A percentile compares a stretch with the other conserved stretches of the same genome.
Conservation (phyloP, 116 monocot genomes). For the Dioscorea cayenensis region DNA sequence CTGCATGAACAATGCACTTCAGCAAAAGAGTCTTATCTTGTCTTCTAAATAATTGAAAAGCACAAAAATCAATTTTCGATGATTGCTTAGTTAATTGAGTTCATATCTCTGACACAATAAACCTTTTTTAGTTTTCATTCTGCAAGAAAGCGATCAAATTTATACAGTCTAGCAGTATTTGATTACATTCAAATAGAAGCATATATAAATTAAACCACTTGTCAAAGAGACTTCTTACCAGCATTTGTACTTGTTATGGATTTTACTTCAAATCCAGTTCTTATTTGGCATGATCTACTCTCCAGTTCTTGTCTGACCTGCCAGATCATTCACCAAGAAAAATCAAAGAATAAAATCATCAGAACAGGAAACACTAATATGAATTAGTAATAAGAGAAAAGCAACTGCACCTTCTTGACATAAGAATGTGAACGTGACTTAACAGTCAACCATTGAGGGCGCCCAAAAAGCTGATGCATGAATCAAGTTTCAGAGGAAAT, state of each 20-base stretch:
- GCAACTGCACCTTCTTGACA: slow-evolving; percentile 52
- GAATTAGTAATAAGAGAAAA: neutral
- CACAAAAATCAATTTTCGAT: no score
- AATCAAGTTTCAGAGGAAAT: neutral
- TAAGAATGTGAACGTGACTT: slow-evolving; percentile 60
- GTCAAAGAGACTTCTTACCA: neutral
- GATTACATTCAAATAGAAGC: no score
- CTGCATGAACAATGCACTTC: slow-evolving; percentile 18
- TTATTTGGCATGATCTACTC: slow-evolving; percentile 63
- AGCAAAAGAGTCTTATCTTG: neutral
- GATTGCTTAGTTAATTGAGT: neutral
- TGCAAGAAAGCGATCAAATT: no score
- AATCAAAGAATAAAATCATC: no score
- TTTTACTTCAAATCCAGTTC: slow-evolving; percentile 47
- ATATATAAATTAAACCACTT: no score
- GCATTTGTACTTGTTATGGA: slow-evolving; percentile 59
- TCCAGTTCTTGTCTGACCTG: slow-evolving; percentile 81
- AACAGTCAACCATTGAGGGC: slow-evolving; percentile 84
- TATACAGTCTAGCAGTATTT: neutral
- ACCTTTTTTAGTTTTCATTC: no score
- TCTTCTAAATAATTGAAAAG: no score
- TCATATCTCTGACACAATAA: neutral
- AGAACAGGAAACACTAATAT: neutral
- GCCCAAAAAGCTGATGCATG: slow-evolving; percentile 66
- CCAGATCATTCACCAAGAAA: neutral